A percentile compares a stretch with the other conserved stretches of the same genome.
These are phyloP conservation scores for Gyromitra esculenta DNA, from an alignment of 2,329 filamentous ascomycete genomes.

Conservation along the genomic window DNA sequence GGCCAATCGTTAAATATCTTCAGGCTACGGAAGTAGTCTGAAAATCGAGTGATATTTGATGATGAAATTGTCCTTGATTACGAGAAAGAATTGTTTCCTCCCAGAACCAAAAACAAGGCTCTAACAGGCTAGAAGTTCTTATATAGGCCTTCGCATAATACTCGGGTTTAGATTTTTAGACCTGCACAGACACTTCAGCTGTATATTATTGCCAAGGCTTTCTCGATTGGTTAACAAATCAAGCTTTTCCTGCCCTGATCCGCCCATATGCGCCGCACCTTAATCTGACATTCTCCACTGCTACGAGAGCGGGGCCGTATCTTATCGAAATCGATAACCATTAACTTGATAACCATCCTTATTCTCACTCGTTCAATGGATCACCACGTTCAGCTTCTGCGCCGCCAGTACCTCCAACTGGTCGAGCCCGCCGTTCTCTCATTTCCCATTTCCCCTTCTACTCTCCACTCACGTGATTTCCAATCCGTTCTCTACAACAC, in stretches of 20 bases:
- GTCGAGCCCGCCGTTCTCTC: conserved; percentile 40
- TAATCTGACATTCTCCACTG: conserved; percentile 11
- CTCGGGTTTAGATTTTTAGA: neutral
- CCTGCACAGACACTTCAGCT: neutral
- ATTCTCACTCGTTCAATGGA: conserved; percentile 34
- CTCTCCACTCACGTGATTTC: conserved; percentile 38
- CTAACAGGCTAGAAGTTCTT: neutral
- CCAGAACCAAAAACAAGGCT: neutral
- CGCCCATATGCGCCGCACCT: conserved; percentile 3
- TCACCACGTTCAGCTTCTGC: conserved; percentile 38
- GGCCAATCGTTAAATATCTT: too few relatives aligned
- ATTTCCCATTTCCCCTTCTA: conserved; percentile 18
- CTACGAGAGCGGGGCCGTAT: conserved; percentile 28
- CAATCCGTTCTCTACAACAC: conserved; percentile 44
- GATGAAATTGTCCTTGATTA: neutral
- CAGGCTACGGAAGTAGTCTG: too few relatives aligned
- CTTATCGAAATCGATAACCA: neutral
- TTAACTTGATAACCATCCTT: neutral
- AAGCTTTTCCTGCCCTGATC: conserved; percentile 2
- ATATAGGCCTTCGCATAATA: neutral
- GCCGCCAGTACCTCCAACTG: conserved; percentile 53
- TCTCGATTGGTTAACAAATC: neutral
- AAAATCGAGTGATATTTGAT: conserved; percentile 10
- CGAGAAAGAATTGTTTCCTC: neutral
- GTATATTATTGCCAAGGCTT: conserved; percentile 8